Conservation (phyloP, 257 asterid genomes). For the Nicotiana tomentosiformis region DNA sequence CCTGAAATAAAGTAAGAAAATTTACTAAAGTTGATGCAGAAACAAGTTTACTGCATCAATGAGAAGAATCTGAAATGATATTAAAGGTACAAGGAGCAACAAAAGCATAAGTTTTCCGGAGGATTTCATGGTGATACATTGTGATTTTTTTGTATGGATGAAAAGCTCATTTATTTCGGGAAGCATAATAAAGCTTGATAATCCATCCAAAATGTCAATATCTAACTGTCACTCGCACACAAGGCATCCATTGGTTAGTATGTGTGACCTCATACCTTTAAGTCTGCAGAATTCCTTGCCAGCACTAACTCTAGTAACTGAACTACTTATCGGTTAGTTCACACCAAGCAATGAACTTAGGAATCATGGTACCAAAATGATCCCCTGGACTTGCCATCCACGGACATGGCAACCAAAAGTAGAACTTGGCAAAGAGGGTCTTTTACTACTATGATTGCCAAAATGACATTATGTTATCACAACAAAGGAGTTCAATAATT, state of each 20-base stretch:
- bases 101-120: not conserved
- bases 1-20: conserved; percentile 29
- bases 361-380: not conserved
- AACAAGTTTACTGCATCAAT: not conserved
- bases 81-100: not conserved
- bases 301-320: not conserved
- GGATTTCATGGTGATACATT: not conserved
- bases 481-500: not conserved
- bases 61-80: not conserved
- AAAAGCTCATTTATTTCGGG: not conserved
- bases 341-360: not conserved
- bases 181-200: not conserved
- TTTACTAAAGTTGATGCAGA: not conserved
- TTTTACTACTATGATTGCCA: not conserved
- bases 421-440: not conserved
- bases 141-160: not conserved
- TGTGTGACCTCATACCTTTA: not conserved
- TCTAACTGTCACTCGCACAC: not conserved
- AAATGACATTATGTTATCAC: not conserved
- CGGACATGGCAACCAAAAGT: not conserved
- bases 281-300: not conserved
- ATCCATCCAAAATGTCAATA: not conserved
- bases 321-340: not conserved
- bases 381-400: not conserved
- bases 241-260: not conserved